Base-by-base conservation (phyloP, 2,329 filamentous ascomycete species). In the Colletotrichum brevisporum region DNA sequence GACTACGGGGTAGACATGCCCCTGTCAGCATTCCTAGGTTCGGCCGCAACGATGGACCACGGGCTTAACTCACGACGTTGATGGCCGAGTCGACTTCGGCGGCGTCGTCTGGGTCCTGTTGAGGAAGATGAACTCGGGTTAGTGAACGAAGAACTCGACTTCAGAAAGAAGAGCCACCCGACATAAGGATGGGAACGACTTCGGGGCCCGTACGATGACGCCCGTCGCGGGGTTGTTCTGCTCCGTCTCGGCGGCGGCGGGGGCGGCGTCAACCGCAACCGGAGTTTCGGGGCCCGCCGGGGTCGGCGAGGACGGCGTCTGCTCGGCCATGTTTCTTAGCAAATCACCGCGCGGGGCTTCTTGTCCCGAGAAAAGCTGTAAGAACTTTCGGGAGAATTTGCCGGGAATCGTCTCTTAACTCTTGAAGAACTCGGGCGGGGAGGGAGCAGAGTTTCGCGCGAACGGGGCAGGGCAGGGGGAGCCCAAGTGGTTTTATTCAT, bases 151-250 rank as follows among this genome's bases (percentile, higher is more conserved):
- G n/a, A 24, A 24, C 21, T 31, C n/a, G 27, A 3, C 4, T 13
- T n/a, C 24, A 15, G 21, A 31, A 5, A 24, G 21, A 24, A 24
- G 21, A 24, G 4, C 21, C 5, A 26, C 24, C 31, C 24, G 2
- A 10, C 31, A 3, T 1, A 36, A 12, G 31, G 31, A 36, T 12
- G 31, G 10, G 24, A 13, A 13, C 16, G 6, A 24, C 12, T 2
- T 26, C 18, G 36, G 36, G 27, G 21, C 39, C 39, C 65, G 31
- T 68, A 68, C 65, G 53, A 68, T 68, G 41, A 68, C 54, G 21
- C 65, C 65, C 16, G 61, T 68, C 16, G 65, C 65, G 48, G 54
- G 65, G 18, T 68, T 36, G 10, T 36, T 68, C 59, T 45, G 54
- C 4, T 16, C 16, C 15, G 56, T 16, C 56, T 43, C n/a, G 26